Evolutionary conservation across 257 asterid species (phyloP).

Genomic region (Salvia miltiorrhiza): DNA sequence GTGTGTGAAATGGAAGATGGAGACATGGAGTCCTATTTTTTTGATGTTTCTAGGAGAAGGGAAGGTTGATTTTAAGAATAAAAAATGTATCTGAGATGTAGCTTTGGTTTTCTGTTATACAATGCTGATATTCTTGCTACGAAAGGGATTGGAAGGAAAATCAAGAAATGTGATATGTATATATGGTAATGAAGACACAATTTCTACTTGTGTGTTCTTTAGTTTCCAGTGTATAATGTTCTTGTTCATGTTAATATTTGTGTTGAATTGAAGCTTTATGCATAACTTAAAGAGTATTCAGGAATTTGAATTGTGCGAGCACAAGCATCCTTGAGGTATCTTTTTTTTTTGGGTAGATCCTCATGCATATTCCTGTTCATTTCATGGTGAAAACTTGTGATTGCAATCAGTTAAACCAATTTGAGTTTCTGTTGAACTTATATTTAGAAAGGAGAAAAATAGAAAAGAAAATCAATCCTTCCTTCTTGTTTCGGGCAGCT

Average conservation of each 20-base stretch:
- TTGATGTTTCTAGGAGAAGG: neutral
- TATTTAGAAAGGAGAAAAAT: neutral
- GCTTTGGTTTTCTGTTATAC: too few relatives aligned
- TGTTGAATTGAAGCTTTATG: neutral
- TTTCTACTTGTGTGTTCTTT: neutral
- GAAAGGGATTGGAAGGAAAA: neutral
- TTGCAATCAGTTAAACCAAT: neutral
- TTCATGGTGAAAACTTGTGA: neutral
- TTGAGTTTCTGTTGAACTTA: neutral
- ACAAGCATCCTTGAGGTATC: neutral
- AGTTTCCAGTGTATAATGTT: neutral
- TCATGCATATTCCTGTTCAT: too few relatives aligned
- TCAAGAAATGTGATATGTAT: neutral
- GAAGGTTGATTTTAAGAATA: neutral
- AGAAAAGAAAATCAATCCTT: neutral
- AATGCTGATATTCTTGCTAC: neutral
- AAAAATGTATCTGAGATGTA: neutral
- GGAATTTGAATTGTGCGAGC: neutral
- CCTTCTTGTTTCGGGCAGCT: neutral
- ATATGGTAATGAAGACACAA: neutral
- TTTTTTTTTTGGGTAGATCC: too few relatives aligned
- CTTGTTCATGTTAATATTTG: neutral
- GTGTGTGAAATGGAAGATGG: too few relatives aligned
- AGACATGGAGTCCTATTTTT: too few relatives aligned
- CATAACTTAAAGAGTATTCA: neutral